phyloP scores from a whole-genome alignment of 2,329 filamentous ascomycete genomes.

The Alternaria novae-zelandiae region DNA sequence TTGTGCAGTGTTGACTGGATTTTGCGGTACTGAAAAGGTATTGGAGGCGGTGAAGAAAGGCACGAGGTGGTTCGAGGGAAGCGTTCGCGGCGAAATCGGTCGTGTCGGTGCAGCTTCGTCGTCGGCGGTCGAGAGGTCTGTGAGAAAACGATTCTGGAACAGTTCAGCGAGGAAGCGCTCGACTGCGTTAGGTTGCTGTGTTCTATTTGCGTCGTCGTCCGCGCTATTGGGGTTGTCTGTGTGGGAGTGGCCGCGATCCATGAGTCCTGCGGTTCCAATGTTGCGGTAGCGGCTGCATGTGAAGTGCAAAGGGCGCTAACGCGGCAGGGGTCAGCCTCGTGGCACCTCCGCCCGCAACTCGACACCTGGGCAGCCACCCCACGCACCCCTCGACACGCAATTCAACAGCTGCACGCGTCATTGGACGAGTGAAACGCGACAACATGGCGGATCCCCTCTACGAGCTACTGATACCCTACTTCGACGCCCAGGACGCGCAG shows the following conservation, averaged over 20 bases:
- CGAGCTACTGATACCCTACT: constrained; percentile 72
- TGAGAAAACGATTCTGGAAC: constrained; percentile 32
- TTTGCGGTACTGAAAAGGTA: constrained; percentile 7
- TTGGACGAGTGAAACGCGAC: not conserved
- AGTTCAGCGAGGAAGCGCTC: constrained; percentile 30
- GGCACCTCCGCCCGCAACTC: constrained; percentile 6
- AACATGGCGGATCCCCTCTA: constrained; percentile 67
- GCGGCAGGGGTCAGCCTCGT: not conserved
- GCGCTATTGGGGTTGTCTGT: not conserved
- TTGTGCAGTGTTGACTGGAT: not conserved
- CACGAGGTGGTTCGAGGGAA: constrained; percentile 20
- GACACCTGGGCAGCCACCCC: not conserved
- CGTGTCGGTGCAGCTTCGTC: constrained; percentile 17
- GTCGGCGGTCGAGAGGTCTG: constrained; percentile 18
- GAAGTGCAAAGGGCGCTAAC: constrained; percentile 3
- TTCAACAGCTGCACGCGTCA: not conserved
- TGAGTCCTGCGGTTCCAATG: constrained; percentile 2
- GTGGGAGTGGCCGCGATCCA: constrained; percentile 4
- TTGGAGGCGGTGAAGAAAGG: constrained; percentile 32
- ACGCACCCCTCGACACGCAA: not conserved
- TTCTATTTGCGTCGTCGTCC: not conserved
- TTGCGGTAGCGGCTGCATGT: constrained; percentile 6
- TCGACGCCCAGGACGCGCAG: constrained; percentile 53
- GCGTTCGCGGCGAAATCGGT: constrained; percentile 15
- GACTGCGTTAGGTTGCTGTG: not conserved